phyloP scores from a whole-genome alignment of 148 eudicot genomes.

The Fagopyrum homotropicum region DNA sequence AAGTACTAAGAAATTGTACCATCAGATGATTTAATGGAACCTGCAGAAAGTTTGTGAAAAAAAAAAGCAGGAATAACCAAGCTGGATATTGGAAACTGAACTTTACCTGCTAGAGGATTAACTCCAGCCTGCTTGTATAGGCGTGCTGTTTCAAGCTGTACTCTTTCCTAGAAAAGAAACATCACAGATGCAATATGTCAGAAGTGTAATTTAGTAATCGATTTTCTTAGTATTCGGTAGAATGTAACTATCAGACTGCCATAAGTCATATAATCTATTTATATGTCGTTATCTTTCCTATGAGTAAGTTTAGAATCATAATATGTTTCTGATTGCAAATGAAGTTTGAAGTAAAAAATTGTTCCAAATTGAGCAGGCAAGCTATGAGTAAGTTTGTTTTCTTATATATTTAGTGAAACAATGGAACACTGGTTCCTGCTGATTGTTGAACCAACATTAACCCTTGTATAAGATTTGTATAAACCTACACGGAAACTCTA shows the following conservation, averaged over 20 bases:
- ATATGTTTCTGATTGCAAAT: neutral
- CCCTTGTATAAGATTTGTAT: neutral
- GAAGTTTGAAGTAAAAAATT: neutral
- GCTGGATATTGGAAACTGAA: neutral
- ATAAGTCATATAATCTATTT: neutral
- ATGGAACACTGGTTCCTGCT: neutral
- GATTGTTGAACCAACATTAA: neutral
- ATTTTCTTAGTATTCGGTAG: no score
- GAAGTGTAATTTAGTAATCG: neutral
- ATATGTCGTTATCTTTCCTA: neutral
- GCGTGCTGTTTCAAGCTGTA: conserved; percentile 92
- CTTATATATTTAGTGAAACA: neutral
- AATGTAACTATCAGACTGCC: neutral
- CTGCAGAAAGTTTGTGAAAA: neutral
- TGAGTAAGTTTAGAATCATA: neutral
- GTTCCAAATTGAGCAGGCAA: neutral
- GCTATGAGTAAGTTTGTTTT: neutral
- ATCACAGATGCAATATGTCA: conserved; percentile 1
- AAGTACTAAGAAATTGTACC: neutral
- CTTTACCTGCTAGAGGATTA: conserved; percentile 92
- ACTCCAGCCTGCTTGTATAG: conserved; percentile 93
- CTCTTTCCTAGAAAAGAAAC: conserved; percentile 60
- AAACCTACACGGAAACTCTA: neutral
- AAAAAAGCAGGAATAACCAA: neutral
- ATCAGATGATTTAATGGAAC: neutral